Conservation (phyloP, 2,329 filamentous ascomycete species). For the Aureobasidium sp. region DNA sequence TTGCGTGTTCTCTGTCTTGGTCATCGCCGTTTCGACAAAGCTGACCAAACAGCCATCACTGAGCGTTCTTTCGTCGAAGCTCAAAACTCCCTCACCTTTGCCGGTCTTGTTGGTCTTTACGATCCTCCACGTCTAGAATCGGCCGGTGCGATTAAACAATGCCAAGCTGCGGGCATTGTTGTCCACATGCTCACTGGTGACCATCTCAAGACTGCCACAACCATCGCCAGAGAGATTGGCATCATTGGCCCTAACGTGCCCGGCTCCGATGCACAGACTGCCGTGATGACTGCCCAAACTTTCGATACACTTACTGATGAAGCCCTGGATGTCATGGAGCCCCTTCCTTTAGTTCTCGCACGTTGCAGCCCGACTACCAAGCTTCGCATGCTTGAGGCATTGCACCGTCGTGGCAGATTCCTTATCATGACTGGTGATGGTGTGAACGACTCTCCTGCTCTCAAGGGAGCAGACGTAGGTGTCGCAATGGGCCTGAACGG, state of each 20-base stretch:
- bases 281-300: slow-evolving; percentile 38
- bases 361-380: slow-evolving; percentile 42
- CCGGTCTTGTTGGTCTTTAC: slow-evolving; percentile 29
- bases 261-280: slow-evolving; percentile 25
- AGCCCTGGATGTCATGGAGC: slow-evolving; percentile 36
- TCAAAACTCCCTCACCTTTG: slow-evolving; percentile 18
- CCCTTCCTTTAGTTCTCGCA: slow-evolving; percentile 39
- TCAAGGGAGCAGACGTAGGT: slow-evolving; percentile 41
- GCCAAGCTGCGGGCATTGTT: slow-evolving; percentile 41
- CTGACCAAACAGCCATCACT: slow-evolving; percentile 19
- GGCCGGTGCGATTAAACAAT: slow-evolving; percentile 36
- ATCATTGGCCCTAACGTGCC: slow-evolving; percentile 32
- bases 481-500: slow-evolving; percentile 41
- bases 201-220: slow-evolving; percentile 39
- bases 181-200: slow-evolving; percentile 46
- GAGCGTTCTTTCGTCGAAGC: slow-evolving; percentile 23
- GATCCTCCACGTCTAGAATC: slow-evolving; percentile 30
- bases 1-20: slow-evolving; percentile 30
- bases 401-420: slow-evolving; percentile 37
- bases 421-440: slow-evolving; percentile 40
- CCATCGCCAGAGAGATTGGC: slow-evolving; percentile 42
- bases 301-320: slow-evolving; percentile 40
- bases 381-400: slow-evolving; percentile 42
- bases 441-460: slow-evolving; percentile 41
- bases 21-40: slow-evolving; percentile 17